phyloP scores from a whole-genome alignment of 1,139 yeast species.

The Barnettozyma hawaiiensis region DNA sequence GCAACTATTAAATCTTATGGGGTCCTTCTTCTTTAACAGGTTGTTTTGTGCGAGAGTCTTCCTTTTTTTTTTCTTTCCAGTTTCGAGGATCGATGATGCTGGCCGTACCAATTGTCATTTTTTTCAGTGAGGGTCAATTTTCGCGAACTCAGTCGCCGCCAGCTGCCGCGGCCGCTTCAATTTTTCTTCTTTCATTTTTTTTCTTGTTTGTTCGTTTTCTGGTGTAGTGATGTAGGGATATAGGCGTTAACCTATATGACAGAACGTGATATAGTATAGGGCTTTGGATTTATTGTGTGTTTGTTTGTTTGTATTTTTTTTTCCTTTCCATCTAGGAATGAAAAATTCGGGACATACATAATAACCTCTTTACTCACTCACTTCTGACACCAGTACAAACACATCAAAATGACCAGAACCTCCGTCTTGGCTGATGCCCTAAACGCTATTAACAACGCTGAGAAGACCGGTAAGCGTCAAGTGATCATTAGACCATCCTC shows the following conservation, averaged over 20 bases:
- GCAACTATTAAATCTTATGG: conserved; percentile 22
- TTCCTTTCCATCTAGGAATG: background rate
- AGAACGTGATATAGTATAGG: conserved; percentile 6
- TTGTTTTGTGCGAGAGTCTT: conserved; percentile 8
- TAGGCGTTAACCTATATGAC: too few relatives aligned
- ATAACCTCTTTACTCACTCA: too few relatives aligned
- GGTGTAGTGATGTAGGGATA: background rate
- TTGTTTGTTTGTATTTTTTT: background rate
- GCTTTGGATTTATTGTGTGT: background rate
- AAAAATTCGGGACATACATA: conserved; percentile 4
- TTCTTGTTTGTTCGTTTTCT: background rate
- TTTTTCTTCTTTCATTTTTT: too few relatives aligned
- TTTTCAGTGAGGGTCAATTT: background rate
- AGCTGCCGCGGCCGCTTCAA: too few relatives aligned
- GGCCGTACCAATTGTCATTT: conserved; percentile 5
- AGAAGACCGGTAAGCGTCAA: conserved; percentile 99
- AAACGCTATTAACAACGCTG: conserved; percentile 98
- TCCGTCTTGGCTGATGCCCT: conserved; percentile 99
- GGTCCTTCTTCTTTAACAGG: background rate
- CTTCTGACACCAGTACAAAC: background rate
- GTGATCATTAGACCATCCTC: conserved; percentile 98
- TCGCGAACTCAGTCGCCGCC: too few relatives aligned
- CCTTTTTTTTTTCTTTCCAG: conserved; percentile 12
- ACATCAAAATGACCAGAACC: conserved; percentile 81
- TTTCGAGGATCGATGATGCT: conserved; percentile 2